A percentile compares a stretch with the other conserved stretches of the same genome.
These are phyloP conservation scores for Psidium guajava DNA, from an alignment of 345 rosid species.

Conservation along the genomic window DNA sequence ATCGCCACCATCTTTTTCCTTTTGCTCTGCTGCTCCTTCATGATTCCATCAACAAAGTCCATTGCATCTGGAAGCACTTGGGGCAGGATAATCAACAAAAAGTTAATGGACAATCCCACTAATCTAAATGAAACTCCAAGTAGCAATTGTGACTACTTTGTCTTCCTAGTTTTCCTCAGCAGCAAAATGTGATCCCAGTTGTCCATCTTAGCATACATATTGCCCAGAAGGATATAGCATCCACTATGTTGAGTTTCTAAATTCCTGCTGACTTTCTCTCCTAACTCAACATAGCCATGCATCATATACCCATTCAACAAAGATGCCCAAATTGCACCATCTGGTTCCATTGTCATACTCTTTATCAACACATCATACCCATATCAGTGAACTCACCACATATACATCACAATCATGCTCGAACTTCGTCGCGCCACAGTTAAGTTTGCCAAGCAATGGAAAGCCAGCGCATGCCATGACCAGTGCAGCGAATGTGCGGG, in stretches of 20 bases:
- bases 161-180: conserved; percentile 8
- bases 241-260: conserved; percentile 16
- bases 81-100: conserved; percentile 1
- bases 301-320: conserved; percentile 18
- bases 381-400: too few species aligned
- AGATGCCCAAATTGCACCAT: conserved; percentile 15
- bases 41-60: conserved; percentile 53
- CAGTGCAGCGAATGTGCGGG: too few species aligned
- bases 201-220: conserved; percentile 13
- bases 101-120: conserved; percentile 12
- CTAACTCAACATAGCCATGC: not conserved
- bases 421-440: too few species aligned
- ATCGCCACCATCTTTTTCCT: conserved; percentile 5
- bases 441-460: too few species aligned
- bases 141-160: not conserved
- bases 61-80: not conserved
- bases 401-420: too few species aligned
- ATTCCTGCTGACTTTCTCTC: not conserved
- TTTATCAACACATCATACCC: conserved; percentile 10
- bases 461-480: too few species aligned
- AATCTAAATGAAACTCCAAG: conserved; percentile 21
- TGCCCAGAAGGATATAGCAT: conserved; percentile 8
- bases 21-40: conserved; percentile 37
- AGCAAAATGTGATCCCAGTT: conserved; percentile 10
- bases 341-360: conserved; percentile 19